Evolutionary conservation across 768 basidiomycete genomes (phyloP).

Genomic region (Termitomyces eurrhizus): DNA sequence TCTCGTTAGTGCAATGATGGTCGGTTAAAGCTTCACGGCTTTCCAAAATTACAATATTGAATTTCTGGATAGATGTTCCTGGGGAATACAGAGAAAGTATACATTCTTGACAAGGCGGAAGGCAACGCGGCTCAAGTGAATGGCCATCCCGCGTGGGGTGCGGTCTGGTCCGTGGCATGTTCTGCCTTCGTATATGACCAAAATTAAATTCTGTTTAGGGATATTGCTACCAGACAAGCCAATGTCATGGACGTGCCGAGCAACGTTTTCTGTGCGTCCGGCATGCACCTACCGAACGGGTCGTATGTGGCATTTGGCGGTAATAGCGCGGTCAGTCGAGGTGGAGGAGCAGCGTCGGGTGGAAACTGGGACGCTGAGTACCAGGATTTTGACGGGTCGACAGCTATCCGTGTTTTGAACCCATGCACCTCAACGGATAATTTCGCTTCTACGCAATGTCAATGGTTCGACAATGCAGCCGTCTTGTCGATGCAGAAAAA

Average conservation of each 20-base stretch:
- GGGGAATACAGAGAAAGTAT: conserved; percentile 64
- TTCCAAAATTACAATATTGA: background rate
- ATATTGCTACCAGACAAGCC: conserved; percentile 54
- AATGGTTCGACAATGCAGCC: conserved; percentile 69
- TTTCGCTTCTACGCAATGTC: conserved; percentile 47
- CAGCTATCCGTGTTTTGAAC: conserved; percentile 76
- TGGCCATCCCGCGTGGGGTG: conserved; percentile 59
- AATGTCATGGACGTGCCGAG: conserved; percentile 68
- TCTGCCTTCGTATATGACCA: background rate
- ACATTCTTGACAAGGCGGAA: conserved; percentile 78
- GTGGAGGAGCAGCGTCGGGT: conserved; percentile 54
- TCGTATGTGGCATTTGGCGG: conserved; percentile 76
- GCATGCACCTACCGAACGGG: conserved; percentile 78
- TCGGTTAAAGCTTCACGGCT: conserved; percentile 9
- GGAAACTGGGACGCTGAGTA: conserved; percentile 64
- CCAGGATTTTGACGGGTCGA: conserved; percentile 76
- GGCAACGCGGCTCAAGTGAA: conserved; percentile 55
- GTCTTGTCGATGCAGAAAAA: conserved; percentile 60
- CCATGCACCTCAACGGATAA: conserved; percentile 57
- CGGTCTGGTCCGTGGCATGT: conserved; percentile 15
- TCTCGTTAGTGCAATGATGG: conserved; percentile 38
- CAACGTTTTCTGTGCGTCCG: conserved; percentile 80
- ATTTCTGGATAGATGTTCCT: conserved; percentile 51
- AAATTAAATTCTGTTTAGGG: conserved; percentile 33
- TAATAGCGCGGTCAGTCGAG: conserved; percentile 67